Percentiles rank a stretch among this genome's conserved stretches.
phyloP scores from a whole-genome alignment of 2,329 filamentous ascomycete genomes.

The Blastomyces gilchristii region DNA sequence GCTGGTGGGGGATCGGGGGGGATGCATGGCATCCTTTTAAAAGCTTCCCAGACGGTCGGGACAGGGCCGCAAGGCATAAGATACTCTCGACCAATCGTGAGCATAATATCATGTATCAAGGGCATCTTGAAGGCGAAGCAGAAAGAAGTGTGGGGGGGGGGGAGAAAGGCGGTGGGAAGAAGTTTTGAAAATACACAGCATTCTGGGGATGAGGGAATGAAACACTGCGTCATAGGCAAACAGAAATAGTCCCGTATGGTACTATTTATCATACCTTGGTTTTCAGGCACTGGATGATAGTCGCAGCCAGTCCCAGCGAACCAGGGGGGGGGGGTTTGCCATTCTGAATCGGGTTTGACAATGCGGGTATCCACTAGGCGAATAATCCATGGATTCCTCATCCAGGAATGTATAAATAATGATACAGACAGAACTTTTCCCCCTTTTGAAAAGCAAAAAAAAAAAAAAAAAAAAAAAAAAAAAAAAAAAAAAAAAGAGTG shows the following conservation, averaged over 20 bases:
- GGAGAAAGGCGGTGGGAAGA: conserved; percentile 3
- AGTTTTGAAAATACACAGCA: conserved; percentile 2
- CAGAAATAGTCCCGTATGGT: neutral
- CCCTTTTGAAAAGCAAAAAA: neutral
- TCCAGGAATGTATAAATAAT: neutral
- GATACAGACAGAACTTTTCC: neutral
- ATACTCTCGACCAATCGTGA: conserved; percentile 3
- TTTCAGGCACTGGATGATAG: conserved; percentile 3
- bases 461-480: too few species aligned
- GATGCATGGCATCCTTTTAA: conserved; percentile 17
- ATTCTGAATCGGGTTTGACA: conserved; percentile 1
- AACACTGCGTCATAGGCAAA: conserved; percentile 5
- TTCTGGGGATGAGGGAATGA: neutral
- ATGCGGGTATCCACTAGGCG: neutral
- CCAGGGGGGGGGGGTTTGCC: neutral
- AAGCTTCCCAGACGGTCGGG: conserved; percentile 18
- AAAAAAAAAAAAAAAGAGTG: neutral
- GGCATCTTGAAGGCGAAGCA: conserved; percentile 3
- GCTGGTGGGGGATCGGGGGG: neutral
- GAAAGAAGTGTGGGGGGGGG: conserved; percentile 5
- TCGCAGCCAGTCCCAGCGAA: neutral
- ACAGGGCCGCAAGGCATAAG: conserved; percentile 14
- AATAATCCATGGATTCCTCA: neutral
- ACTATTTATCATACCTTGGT: neutral
- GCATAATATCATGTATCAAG: neutral